Conservation (phyloP, 192 early-diverging fungal genomes). For the Umbelopsis ramanniana region DNA sequence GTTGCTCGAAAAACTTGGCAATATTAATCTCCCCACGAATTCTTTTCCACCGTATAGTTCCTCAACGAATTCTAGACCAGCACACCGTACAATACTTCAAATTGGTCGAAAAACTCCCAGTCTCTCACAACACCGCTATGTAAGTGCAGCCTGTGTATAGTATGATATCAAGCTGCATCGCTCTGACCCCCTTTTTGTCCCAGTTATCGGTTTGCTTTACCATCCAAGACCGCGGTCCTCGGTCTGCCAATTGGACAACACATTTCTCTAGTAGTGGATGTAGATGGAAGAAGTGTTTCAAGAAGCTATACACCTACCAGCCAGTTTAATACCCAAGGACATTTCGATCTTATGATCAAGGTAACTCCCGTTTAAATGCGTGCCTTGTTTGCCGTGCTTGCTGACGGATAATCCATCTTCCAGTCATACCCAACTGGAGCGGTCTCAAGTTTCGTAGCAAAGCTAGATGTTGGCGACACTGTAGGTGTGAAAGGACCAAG, state of each 20-base stretch:
- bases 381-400: background rate
- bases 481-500: constrained; percentile 76
- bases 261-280: constrained; percentile 23
- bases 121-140: constrained; percentile 29
- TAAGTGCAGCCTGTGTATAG: background rate
- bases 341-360: constrained; percentile 78
- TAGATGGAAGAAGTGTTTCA: constrained; percentile 29
- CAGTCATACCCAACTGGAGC: constrained; percentile 58
- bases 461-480: constrained; percentile 66
- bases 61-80: constrained; percentile 21
- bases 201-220: constrained; percentile 85
- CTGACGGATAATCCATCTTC: background rate
- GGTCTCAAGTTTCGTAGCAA: constrained; percentile 56
- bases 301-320: constrained; percentile 70
- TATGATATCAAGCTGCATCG: background rate
- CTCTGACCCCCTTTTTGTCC: no score
- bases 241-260: constrained; percentile 86
- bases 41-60: constrained; percentile 1
- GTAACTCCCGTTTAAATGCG: no score
- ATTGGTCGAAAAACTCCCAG: constrained; percentile 13
- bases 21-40: background rate
- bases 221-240: constrained; percentile 57
- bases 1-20: no score
- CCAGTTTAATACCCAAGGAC: constrained; percentile 48
- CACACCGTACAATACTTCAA: constrained; percentile 30